Evolutionary conservation across 148 eudicot genomes (phyloP), one percentile per base, ranked within the genome.

Genomic region (Rhododendron griersonianum): DNA sequence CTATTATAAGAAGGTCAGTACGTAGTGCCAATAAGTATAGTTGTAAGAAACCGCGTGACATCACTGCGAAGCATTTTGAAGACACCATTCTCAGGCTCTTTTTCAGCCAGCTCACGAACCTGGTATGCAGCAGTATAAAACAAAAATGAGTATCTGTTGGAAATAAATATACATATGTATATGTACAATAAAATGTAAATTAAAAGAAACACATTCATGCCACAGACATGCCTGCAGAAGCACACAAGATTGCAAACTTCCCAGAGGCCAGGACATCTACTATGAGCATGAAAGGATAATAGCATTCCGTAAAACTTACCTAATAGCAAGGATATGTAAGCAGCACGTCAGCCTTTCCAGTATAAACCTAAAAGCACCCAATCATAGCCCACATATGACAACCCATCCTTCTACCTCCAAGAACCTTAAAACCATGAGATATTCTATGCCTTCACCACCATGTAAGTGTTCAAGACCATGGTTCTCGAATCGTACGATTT

Each of bases 11-110:
- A 81, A 80, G 87, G 88, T 84, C 69, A 51, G 61, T 96, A 96
- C 98, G 99, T 96, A 82, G 99, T 96, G 91, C 99, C 99, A 82
- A 96, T 96, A 76, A 96, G 98, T 86, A 96, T 96, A 83, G 99
- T 96, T 73, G 99, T 96, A 81, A 96, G 91, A 80, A 96, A 96
- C 81, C 99, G 94, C 18, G 99, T 95, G 61, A 96, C 98, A 87
- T 96, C 99, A 83, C 93, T 94, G 69, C 96, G 92, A 44, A 96
- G 97, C 98, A 95, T 93, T 92, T 88, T 95, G 90, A 96, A 95
- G 84, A 96, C 98, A 37, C 95, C 96, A 89, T 94, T 89, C 48
- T 94, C 98, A 69, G 99, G 89, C 89, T 96, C 99, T 89, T 95
- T 96, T 48, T 96, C 99, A 86, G 99, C 99, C 91, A 96, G 88